Base-by-base conservation (phyloP, 2,329 filamentous ascomycete species). In the Macrophomina tecta region DNA sequence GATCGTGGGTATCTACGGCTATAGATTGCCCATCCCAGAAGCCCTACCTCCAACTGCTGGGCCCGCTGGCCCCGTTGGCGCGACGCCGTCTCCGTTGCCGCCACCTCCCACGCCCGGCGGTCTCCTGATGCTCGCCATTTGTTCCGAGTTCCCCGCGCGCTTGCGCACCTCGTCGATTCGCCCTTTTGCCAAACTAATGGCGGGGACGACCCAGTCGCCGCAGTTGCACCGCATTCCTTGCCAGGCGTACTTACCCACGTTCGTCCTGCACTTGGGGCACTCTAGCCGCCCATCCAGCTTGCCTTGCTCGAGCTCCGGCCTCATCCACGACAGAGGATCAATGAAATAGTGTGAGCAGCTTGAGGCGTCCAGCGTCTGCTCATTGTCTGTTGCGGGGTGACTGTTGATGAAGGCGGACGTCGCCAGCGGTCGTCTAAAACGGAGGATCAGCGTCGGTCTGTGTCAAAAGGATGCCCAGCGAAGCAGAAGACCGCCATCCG, bases 311-410 rank as follows among this genome's bases (percentile, higher is more conserved):
- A 99, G 87, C 73, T 90, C 89, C 0, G 89, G 83, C 6, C 91
- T 89, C 95, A 99, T 99, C 95, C 95, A 99, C 14, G 92, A 92
- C 40, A 99, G 83, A 0, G 95, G 93, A 74, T 98, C 93, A 70
- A 98, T 80, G 79, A 97, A 98, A 77, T 94, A 87, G 78, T 98
- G 94, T 23, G 91, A 90, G 74, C 95, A 99, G 40, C 81, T 76
- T 16, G 75, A 70, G 46, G 75, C 70, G 62, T 64, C 51, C 51
- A 55, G 36, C 38, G 38, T 53, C 42, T 65, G 64, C 45, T 68
- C 67, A 12, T 40, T 68, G n/a, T 53, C 60, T 46, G 42, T 23
- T 18, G 45, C 34, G 46, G 65, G n/a, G 78, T 96, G 93, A 1
- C 86, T 80, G 53, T 90, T 79, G 64, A 96, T 83, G 76, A 92